Percentiles rank a stretch among this genome's conserved stretches.
phyloP scores from a whole-genome alignment of 1,284 basidiomycete genomes.

The Fistulinella staudtii region DNA sequence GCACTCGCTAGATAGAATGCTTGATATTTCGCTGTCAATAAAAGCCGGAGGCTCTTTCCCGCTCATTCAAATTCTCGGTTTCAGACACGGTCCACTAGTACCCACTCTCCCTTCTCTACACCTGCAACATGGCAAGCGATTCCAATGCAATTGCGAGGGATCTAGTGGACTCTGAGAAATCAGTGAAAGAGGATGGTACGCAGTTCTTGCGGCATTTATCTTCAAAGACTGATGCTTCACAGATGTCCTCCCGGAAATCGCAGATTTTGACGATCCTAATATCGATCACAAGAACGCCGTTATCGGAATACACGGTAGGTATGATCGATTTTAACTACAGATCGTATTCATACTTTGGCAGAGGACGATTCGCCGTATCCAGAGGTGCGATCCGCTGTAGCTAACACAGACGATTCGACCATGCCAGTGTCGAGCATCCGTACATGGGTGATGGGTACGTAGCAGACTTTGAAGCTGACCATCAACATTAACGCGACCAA shows the following conservation, averaged over 20 bases:
- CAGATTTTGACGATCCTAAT: constrained; percentile 61
- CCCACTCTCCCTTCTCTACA: too few species aligned
- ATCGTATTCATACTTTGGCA: constrained; percentile 1
- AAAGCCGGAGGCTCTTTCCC: too few species aligned
- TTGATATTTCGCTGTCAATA: too few species aligned
- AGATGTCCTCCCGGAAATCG: constrained; percentile 19
- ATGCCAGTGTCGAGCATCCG: constrained; percentile 63
- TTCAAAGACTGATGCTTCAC: constrained; percentile 6
- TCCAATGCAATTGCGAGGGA: too few species aligned
- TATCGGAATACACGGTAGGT: constrained; percentile 36
- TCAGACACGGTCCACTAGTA: too few species aligned
- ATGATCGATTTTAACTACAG: not conserved
- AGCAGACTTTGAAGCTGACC: not conserved
- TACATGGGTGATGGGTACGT: constrained; percentile 59
- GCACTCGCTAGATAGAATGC: too few species aligned
- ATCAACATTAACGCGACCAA: constrained; percentile 4
- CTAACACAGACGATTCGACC: constrained; percentile 64
- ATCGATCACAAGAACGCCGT: constrained; percentile 46
- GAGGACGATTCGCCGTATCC: constrained; percentile 67
- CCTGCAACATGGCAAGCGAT: too few species aligned
- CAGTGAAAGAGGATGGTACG: too few species aligned
- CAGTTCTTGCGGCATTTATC: too few species aligned
- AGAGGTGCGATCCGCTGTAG: constrained; percentile 74
- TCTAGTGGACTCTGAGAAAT: too few species aligned
- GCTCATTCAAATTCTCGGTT: too few species aligned